Percentiles rank a stretch among this genome's conserved stretches.
Conservation (phyloP, 2,329 filamentous ascomycete genomes). For the Diaporthe eres region DNA sequence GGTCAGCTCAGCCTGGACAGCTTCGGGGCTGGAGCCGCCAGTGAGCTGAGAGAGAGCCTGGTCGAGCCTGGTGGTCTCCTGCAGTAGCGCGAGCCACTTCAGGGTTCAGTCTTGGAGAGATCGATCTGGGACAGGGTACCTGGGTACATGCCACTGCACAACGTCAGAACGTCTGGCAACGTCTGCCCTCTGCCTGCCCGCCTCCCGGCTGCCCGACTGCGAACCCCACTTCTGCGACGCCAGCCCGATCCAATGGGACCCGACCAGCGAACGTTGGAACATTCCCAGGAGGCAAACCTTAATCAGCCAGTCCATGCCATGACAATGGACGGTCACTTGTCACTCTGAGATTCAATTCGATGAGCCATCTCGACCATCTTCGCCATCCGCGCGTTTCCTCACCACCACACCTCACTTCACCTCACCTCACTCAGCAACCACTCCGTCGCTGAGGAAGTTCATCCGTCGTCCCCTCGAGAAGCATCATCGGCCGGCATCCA, state of each 20-base stretch:
- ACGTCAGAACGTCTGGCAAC: background rate
- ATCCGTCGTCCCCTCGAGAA: background rate
- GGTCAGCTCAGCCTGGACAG: conserved; percentile 42
- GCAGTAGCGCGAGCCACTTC: conserved; percentile 16
- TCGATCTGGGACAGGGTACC: conserved; percentile 5
- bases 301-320: conserved; percentile 20
- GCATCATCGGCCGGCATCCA: background rate
- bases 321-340: conserved; percentile 4
- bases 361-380: background rate
- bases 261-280: conserved; percentile 23
- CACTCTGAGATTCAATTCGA: background rate
- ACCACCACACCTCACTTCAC: background rate
- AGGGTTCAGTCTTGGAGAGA: conserved; percentile 30
- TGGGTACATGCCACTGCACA: background rate
- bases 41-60: conserved; percentile 45
- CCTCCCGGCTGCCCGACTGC: conserved; percentile 5
- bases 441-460: background rate
- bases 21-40: conserved; percentile 45
- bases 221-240: conserved; percentile 22
- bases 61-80: conserved; percentile 40
- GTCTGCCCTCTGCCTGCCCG: background rate
- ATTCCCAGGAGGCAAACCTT: conserved; percentile 16
- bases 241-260: conserved; percentile 30
- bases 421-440: background rate
- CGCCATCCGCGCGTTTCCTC: background rate